Evolutionary conservation across 306 rosid species (phyloP).

Genomic region (Benincasa hispida): DNA sequence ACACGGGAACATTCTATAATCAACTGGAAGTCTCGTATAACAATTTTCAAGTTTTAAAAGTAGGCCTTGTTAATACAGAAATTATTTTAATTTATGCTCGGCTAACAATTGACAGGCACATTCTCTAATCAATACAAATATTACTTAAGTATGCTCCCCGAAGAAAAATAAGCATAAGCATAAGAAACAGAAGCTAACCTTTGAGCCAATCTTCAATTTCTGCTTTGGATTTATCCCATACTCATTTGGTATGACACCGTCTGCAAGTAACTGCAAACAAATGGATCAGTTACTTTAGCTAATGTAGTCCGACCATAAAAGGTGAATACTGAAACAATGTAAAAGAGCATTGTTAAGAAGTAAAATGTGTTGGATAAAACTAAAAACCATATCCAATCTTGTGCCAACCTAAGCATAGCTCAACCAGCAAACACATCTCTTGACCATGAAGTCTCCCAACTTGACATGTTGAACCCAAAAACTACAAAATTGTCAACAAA

Average conservation of each 20-base stretch:
- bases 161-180: neutral
- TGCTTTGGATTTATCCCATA: slow-evolving; percentile 91
- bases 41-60: no score
- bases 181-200: slow-evolving; percentile 31
- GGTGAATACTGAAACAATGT: neutral
- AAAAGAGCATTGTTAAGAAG: neutral
- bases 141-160: neutral
- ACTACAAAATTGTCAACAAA: neutral
- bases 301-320: neutral
- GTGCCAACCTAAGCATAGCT: no score
- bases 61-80: no score
- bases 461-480: neutral
- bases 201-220: slow-evolving; percentile 88
- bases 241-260: slow-evolving; percentile 97
- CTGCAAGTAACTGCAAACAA: slow-evolving; percentile 70
- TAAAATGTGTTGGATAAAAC: neutral
- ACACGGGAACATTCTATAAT: no score
- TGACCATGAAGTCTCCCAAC: no score
- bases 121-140: neutral
- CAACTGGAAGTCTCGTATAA: no score
- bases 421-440: no score
- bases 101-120: neutral
- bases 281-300: slow-evolving; percentile 11
- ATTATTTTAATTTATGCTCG: no score
- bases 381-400: no score